A percentile compares a stretch with the other conserved stretches of the same genome.
phyloP scores from a whole-genome alignment of 441 rosid genomes.

The Brassica hybrid region DNA sequence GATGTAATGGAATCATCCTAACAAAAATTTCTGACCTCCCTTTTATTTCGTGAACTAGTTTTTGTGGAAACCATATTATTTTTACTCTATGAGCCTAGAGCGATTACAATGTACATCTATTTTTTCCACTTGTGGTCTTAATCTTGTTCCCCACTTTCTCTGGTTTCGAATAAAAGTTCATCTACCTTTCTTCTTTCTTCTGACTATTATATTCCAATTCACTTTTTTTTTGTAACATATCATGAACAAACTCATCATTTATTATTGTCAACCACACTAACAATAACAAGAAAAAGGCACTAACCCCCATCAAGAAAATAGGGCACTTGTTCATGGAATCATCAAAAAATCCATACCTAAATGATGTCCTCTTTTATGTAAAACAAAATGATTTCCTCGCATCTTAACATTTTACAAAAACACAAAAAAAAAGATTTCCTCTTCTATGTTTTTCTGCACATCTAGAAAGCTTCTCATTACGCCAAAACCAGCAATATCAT shows the following conservation, averaged over 20 bases:
- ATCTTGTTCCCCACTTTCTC: conserved; percentile 34
- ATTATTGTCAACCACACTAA: background rate
- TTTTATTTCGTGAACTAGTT: conserved; percentile 7
- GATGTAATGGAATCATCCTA: background rate
- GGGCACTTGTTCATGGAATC: conserved; percentile 3
- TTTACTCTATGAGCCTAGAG: conserved; percentile 8
- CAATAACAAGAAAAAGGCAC: background rate
- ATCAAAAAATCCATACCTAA: background rate
- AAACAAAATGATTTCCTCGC: conserved; percentile 2
- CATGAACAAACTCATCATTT: background rate
- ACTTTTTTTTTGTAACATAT: background rate
- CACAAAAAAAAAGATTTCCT: background rate
- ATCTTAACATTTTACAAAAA: background rate
- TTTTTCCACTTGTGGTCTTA: conserved; percentile 13
- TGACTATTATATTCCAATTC: background rate
- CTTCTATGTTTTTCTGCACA: background rate
- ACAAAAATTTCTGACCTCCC: background rate
- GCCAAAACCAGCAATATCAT: conserved; percentile 10
- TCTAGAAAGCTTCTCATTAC: conserved; percentile 18
- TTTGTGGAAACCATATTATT: background rate
- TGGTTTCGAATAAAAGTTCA: conserved; percentile 25
- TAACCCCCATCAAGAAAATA: background rate
- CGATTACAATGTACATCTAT: conserved; percentile 1
- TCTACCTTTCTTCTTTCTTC: conserved; percentile 8
- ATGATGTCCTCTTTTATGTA: background rate